Percentiles rank a stretch among this genome's conserved stretches.
These are phyloP conservation scores for Salvia hispanica DNA, from an alignment of 257 asterid species.

Conservation along the genomic window DNA sequence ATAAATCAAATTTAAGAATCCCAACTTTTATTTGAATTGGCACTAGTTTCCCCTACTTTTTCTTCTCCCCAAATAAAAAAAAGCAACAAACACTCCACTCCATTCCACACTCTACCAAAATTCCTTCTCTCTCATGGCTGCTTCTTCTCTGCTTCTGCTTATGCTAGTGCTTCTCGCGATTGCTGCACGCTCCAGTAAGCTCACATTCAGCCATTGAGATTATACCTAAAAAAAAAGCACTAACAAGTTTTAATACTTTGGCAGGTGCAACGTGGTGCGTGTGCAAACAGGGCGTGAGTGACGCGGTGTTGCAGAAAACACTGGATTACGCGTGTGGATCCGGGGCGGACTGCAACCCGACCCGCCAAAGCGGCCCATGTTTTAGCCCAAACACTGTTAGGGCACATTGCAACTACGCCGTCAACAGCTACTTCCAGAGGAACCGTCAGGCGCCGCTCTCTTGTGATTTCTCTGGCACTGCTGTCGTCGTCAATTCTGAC, in stretches of 20 bases:
- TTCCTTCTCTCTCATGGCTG: slow-evolving; percentile 40
- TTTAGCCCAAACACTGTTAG: slow-evolving; percentile 69
- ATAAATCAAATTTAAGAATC: background rate
- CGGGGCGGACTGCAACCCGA: slow-evolving; percentile 84
- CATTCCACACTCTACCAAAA: background rate
- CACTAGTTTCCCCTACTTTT: background rate
- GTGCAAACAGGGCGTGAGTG: slow-evolving; percentile 72
- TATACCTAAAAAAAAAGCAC: background rate
- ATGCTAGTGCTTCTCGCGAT: slow-evolving; percentile 55
- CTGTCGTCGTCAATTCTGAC: slow-evolving; percentile 46
- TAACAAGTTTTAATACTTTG: background rate
- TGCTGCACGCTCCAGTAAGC: slow-evolving; percentile 72
- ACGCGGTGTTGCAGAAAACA: slow-evolving; percentile 57
- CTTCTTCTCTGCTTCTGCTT: slow-evolving; percentile 21
- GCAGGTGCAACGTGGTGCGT: slow-evolving; percentile 80
- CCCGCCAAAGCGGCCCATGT: slow-evolving; percentile 56
- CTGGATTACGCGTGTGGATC: slow-evolving; percentile 90
- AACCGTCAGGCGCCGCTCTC: slow-evolving; percentile 55
- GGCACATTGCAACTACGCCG: slow-evolving; percentile 87
- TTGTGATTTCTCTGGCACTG: slow-evolving; percentile 82
- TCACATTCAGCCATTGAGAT: background rate
- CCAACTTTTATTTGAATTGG: background rate
- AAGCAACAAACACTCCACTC: background rate
- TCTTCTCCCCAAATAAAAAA: background rate
- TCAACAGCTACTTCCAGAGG: slow-evolving; percentile 77